phyloP scores from a whole-genome alignment of 495 filamentous ascomycete genomes.

The Aspergillus cavernicola region DNA sequence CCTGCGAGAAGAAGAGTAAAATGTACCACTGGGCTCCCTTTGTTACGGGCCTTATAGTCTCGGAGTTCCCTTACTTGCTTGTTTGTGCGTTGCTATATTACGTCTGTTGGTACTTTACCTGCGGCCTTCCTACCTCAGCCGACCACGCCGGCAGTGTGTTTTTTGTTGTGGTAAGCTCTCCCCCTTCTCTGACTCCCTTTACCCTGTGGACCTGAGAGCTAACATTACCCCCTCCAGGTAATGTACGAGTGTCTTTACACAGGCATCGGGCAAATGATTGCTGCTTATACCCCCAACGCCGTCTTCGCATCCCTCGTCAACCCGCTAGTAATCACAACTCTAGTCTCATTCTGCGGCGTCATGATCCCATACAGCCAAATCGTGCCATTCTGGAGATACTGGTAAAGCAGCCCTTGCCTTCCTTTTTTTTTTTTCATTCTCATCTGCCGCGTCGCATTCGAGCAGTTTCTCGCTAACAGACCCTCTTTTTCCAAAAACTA shows the following conservation, averaged over 20 bases:
- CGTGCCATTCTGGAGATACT: conserved; percentile 60
- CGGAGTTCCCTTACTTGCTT: conserved; percentile 53
- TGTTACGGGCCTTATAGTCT: conserved; percentile 46
- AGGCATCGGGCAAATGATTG: conserved; percentile 55
- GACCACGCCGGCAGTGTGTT: neutral
- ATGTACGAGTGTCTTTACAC: neutral
- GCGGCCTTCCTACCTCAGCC: neutral
- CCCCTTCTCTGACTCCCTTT: neutral
- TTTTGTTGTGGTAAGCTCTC: neutral
- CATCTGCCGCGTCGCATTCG: no score
- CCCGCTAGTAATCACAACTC: conserved; percentile 43
- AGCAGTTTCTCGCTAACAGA: no score
- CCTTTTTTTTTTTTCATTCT: no score
- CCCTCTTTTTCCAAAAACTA: neutral
- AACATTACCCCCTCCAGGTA: neutral
- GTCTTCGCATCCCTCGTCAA: conserved; percentile 53
- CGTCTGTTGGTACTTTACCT: conserved; percentile 52
- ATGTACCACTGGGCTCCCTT: conserved; percentile 57
- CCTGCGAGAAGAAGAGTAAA: conserved; percentile 52
- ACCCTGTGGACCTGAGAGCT: no score
- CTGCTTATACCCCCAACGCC: conserved; percentile 56
- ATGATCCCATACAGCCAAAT: conserved; percentile 41
- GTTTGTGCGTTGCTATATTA: conserved; percentile 51
- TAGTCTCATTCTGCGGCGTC: conserved; percentile 38
- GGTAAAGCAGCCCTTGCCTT: no score